Evolutionary conservation across 176 grass and related monocot species (phyloP).

Genomic region (Dendrocalamus sinicus): DNA sequence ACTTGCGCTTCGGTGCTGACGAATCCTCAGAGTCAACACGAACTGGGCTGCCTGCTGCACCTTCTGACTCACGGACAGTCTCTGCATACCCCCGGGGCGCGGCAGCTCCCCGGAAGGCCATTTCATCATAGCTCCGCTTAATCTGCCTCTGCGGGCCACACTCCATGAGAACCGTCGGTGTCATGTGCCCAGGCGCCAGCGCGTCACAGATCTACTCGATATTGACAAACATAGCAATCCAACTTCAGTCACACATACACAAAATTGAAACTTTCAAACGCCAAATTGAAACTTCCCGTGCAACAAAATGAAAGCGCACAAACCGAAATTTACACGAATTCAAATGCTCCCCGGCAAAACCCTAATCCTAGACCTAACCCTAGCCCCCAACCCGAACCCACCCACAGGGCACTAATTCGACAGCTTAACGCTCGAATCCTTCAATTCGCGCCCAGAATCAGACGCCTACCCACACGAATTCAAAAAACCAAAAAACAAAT

Average conservation of each 20-base stretch:
- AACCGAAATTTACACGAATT: background rate
- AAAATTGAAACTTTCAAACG: slow-evolving; percentile 15
- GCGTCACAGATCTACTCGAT: slow-evolving; percentile 33
- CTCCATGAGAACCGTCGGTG: slow-evolving; percentile 63
- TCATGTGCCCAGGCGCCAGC: slow-evolving; percentile 65
- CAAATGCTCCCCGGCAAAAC: slow-evolving; percentile 25
- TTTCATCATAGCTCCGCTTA: slow-evolving; percentile 55
- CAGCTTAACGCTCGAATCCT: background rate
- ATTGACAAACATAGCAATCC: slow-evolving; percentile 1
- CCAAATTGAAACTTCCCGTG: background rate
- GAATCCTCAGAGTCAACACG: slow-evolving; percentile 77
- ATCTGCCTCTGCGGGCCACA: slow-evolving; percentile 58
- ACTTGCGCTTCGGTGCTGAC: slow-evolving; percentile 73
- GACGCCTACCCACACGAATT: background rate
- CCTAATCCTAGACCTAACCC: slow-evolving; percentile 18
- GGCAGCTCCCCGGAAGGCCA: slow-evolving; percentile 2
- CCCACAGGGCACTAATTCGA: slow-evolving; percentile 13
- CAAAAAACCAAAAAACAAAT: background rate
- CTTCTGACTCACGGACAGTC: slow-evolving; percentile 64
- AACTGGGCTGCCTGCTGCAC: slow-evolving; percentile 51
- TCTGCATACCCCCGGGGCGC: slow-evolving; percentile 34
- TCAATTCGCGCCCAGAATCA: slow-evolving; percentile 20
- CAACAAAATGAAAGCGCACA: background rate
- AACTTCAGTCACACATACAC: slow-evolving; percentile 17
- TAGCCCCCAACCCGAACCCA: background rate